Evolutionary conservation across 2,329 filamentous ascomycete genomes (phyloP), one percentile per base, ranked within the genome.

Genomic region (Ophiognomonia clavigignenti-juglandacearum): DNA sequence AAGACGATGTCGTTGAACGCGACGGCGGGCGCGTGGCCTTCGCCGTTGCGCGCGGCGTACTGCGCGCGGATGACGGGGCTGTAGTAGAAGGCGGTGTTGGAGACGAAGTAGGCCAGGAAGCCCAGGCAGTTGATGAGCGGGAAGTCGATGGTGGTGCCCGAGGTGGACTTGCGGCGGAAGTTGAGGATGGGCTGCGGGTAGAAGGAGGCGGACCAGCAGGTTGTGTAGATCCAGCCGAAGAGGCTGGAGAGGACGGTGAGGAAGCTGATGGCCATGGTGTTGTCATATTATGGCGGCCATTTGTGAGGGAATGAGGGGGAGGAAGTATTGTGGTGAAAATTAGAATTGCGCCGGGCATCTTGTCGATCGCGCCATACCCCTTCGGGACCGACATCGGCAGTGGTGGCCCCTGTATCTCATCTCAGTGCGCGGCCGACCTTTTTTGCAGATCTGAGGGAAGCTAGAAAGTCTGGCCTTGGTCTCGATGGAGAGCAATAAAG

Each of bases 111-210:
- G 54, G 82, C 79, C 24, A 77, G 63, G 67, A 92, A 93, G 47
- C 88, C 81, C 4, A 84, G 59, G 22, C 71, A 67, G 66, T 93
- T 93, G 57, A 89, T 74, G 16, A 86, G 75, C 16, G 89, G 89
- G 60, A 95, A 96, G 64, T 96, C 91, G 54, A 95, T 84, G 1
- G 89, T 88, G 4, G 92, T 83, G 34, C 93, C 93, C 18, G 80
- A 77, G 4, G 91, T 96, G 8, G 88, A 86, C 48, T 80, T 80
- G 45, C 89, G 84, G 24, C 73, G 73, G 64, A 76, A 85, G 73
- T 96, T 97, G 53, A 89, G 77, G 51, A 95, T 68, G 6, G 86
- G 82, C 63, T 97, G 93, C 2, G 92, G 91, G 64, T 97, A 97
- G 70, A 96, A 97, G 14, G 89, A 95, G 14, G 84, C 69, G 11